phyloP scores from a whole-genome alignment of 2,329 filamentous ascomycete species.

The Biscogniauxia sp. region DNA sequence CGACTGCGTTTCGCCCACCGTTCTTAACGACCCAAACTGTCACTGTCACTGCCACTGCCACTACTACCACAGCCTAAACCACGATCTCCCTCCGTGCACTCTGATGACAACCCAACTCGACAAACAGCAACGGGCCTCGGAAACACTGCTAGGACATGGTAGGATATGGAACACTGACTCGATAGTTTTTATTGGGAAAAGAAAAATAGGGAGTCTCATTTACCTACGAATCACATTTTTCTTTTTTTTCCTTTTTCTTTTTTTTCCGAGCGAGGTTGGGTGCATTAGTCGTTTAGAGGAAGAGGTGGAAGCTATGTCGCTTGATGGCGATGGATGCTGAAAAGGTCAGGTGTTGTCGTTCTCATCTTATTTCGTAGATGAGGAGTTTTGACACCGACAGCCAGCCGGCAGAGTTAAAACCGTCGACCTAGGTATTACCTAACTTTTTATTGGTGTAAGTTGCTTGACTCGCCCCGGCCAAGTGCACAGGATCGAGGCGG shows the following conservation, averaged over 20 bases:
- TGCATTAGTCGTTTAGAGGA: background rate
- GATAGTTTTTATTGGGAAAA: background rate
- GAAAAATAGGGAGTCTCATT: background rate
- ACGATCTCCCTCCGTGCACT: constrained; percentile 16
- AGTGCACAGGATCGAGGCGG: background rate
- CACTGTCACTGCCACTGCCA: constrained; percentile 16
- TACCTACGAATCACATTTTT: background rate
- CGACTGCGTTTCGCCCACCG: constrained; percentile 20
- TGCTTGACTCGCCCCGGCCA: too few relatives aligned
- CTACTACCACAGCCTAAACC: constrained; percentile 8
- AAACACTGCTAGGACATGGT: background rate
- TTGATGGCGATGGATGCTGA: constrained; percentile 3
- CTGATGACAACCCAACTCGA: constrained; percentile 4
- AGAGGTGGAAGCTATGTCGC: background rate
- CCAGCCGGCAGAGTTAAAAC: background rate
- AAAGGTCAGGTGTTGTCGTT: constrained; percentile 6
- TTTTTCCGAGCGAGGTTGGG: background rate
- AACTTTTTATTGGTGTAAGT: too few relatives aligned
- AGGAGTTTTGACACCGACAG: background rate
- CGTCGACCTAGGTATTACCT: too few relatives aligned
- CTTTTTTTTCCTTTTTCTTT: too few relatives aligned
- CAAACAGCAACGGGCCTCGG: background rate
- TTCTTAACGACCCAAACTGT: constrained; percentile 12
- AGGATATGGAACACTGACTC: background rate
- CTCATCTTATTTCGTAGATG: background rate